These are phyloP conservation scores for Nasturtium officinale DNA, from an alignment of 345 rosid species.

Conservation along the genomic window DNA sequence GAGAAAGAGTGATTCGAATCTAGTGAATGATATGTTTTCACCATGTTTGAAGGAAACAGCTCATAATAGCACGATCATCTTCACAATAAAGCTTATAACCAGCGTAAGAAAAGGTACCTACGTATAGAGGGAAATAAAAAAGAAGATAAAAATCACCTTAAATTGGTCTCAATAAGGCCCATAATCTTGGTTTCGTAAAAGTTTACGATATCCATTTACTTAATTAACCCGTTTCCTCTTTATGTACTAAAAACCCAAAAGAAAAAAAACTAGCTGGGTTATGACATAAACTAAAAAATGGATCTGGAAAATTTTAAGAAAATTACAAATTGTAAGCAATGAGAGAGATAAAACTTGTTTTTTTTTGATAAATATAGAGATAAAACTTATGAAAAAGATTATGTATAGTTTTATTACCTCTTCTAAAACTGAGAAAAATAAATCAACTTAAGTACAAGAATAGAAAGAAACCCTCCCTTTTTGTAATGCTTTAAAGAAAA, in stretches of 20 bases:
- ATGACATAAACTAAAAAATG: neutral
- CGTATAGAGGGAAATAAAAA: neutral
- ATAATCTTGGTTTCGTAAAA: neutral
- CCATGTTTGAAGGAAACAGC: no score
- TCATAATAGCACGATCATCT: neutral
- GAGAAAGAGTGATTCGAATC: neutral
- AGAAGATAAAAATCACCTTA: neutral
- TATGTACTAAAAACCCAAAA: neutral
- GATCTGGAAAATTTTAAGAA: neutral
- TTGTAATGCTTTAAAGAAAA: neutral
- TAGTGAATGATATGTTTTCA: no score
- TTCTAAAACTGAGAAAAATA: neutral
- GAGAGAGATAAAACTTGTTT: no score
- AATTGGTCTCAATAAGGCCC: conserved; percentile 18
- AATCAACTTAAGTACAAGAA: neutral
- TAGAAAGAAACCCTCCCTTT: neutral
- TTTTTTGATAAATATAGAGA: no score
- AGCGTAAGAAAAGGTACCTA: neutral
- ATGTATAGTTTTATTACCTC: neutral
- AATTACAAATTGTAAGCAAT: neutral
- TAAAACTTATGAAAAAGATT: neutral
- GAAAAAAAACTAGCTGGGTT: neutral
- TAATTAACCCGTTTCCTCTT: neutral
- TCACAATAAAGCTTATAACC: neutral
- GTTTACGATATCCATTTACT: neutral